These are phyloP conservation scores for Aspergillus oerlinghausenensis DNA, from an alignment of 2,329 filamentous ascomycete genomes.

Conservation along the genomic window DNA sequence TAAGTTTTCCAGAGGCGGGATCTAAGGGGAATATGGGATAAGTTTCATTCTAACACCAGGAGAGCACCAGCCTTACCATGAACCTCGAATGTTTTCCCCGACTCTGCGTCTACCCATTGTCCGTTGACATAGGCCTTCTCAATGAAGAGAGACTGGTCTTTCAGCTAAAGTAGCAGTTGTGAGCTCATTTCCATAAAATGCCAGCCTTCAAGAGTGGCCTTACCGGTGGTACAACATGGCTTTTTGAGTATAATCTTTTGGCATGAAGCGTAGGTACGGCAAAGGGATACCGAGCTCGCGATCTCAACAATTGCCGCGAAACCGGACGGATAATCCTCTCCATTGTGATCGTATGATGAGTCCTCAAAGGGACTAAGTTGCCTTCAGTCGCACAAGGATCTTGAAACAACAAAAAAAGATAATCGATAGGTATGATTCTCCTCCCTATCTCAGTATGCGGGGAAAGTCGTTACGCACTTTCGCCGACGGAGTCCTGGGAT, in stretches of 20 bases:
- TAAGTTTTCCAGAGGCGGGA: conserved; percentile 73
- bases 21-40: conserved; percentile 48
- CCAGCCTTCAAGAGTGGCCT: conserved; percentile 4
- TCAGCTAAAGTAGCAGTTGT: conserved; percentile 52
- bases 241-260: conserved; percentile 40
- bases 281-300: conserved; percentile 33
- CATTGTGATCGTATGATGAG: conserved; percentile 19
- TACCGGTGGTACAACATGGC: conserved; percentile 38
- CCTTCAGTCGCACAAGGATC: not conserved
- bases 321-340: conserved; percentile 33
- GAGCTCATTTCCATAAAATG: not conserved
- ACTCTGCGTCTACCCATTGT: conserved; percentile 80
- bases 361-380: not conserved
- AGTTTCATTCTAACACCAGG: not conserved
- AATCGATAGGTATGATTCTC: not conserved
- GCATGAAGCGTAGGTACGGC: conserved; percentile 28
- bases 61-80: conserved; percentile 48
- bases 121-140: conserved; percentile 84
- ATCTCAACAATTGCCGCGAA: conserved; percentile 32
- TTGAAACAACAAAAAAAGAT: no score
- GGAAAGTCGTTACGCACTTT: not conserved
- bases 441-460: not conserved
- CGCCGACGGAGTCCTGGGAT: not conserved
- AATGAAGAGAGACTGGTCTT: conserved; percentile 78
- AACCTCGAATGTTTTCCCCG: conserved; percentile 88